phyloP scores from a whole-genome alignment of 2,329 filamentous ascomycete species.

The Fusarium sp. region DNA sequence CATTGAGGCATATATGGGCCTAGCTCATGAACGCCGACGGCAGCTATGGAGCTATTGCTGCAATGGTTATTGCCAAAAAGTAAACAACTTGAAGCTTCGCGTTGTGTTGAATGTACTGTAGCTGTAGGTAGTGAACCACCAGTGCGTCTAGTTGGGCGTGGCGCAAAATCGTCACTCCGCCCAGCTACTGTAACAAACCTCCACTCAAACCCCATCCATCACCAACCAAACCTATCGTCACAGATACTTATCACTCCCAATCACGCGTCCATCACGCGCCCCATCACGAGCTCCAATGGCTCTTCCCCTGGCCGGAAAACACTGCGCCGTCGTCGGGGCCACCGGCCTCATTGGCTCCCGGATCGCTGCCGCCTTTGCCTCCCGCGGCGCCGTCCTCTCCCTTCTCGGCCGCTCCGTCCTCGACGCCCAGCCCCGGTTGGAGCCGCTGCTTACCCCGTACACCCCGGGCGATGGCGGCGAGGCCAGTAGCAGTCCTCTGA shows the following conservation, averaged over 20 bases:
- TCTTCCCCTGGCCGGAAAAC: constrained; percentile 56
- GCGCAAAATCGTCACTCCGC: neutral
- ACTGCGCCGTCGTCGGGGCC: constrained; percentile 71
- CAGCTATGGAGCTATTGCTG: neutral
- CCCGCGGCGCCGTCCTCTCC: constrained; percentile 65
- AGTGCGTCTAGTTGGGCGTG: neutral
- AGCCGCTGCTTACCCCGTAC: constrained; percentile 45
- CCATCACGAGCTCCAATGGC: constrained; percentile 34
- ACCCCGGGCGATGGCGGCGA: constrained; percentile 10
- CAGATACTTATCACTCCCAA: neutral
- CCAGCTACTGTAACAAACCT: constrained; percentile 6
- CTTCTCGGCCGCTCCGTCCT: constrained; percentile 66
- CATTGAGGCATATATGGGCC: constrained; percentile 4
- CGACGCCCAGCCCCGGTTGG: constrained; percentile 54
- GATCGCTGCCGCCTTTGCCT: constrained; percentile 71
- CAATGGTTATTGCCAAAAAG: neutral
- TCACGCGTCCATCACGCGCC: neutral
- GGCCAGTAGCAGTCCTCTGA: constrained; percentile 24
- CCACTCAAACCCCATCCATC: neutral
- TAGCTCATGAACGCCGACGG: neutral
- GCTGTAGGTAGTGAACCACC: neutral
- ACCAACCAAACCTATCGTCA: neutral
- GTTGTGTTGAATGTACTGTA: neutral
- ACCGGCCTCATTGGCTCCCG: constrained; percentile 74
- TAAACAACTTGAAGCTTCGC: neutral